Conservation (phyloP, 371 early-diverging fungal species). For the Mortierella sp. region DNA sequence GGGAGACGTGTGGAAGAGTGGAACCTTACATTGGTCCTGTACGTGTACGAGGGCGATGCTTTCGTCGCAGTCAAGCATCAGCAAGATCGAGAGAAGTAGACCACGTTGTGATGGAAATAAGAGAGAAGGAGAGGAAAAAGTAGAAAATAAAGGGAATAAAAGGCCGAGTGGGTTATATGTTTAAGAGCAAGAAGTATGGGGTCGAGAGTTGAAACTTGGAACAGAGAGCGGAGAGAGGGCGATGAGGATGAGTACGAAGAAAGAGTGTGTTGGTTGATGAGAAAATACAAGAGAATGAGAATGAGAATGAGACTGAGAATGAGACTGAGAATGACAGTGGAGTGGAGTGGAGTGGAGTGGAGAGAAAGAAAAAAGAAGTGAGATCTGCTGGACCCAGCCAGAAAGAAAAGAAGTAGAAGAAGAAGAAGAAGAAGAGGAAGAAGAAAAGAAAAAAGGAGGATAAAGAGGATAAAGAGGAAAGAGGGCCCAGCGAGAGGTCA, state of each 20-base stretch:
- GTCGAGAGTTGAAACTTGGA: neutral
- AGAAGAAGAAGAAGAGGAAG: slow-evolving; percentile 1
- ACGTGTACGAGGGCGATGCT: slow-evolving; percentile 53
- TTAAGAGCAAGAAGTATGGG: neutral
- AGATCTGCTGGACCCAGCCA: slow-evolving; percentile 6
- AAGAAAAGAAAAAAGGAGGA: neutral
- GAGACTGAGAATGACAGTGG: neutral
- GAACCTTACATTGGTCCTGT: slow-evolving; percentile 42
- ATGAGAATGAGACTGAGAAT: neutral
- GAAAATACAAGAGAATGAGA: neutral
- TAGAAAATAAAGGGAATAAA: slow-evolving; percentile 3
- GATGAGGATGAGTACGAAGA: neutral
- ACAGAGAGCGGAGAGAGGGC: slow-evolving; percentile 13
- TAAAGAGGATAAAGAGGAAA: slow-evolving; percentile 14
- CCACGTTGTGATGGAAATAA: neutral
- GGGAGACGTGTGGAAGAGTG: neutral
- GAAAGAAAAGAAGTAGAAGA: neutral
- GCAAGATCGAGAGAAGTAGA: slow-evolving; percentile 9
- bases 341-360: slow-evolving; percentile 15
- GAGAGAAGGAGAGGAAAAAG: slow-evolving; percentile 9
- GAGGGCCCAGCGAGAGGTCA: neutral
- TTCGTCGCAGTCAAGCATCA: slow-evolving; percentile 59
- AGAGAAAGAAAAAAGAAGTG: neutral
- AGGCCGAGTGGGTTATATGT: too few species aligned
- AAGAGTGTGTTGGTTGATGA: neutral